These are phyloP conservation scores for Penicillium sp. DNA, from an alignment of 2,329 filamentous ascomycete genomes.

Conservation along the genomic window DNA sequence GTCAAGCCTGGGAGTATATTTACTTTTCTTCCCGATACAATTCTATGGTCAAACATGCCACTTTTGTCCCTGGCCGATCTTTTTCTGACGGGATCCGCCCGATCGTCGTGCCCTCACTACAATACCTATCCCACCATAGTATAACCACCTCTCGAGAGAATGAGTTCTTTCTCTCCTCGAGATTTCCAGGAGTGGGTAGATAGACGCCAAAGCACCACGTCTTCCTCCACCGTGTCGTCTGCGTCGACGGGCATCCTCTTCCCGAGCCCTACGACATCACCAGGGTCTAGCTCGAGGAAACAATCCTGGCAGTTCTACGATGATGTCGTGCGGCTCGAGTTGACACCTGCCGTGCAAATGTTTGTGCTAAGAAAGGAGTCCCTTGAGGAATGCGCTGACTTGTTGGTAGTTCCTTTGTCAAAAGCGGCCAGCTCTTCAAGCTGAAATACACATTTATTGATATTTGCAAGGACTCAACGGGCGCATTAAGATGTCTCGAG, in stretches of 20 bases:
- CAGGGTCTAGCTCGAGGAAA: constrained; percentile 24
- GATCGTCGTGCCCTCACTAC: constrained; percentile 1
- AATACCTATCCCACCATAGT: not conserved
- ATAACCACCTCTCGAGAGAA: constrained; percentile 4
- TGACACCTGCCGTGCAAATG: constrained; percentile 30
- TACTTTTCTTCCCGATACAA: not conserved
- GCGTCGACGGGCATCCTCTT: constrained; percentile 26
- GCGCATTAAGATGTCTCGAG: constrained; percentile 31
- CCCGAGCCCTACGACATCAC: constrained; percentile 24
- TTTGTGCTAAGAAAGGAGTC: constrained; percentile 12
- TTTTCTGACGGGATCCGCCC: constrained; percentile 3
- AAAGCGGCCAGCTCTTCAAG: constrained; percentile 34
- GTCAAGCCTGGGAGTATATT: not conserved
- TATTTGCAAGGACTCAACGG: constrained; percentile 33
- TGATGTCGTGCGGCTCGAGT: constrained; percentile 25
- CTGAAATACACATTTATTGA: constrained; percentile 34
- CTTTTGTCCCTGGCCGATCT: constrained; percentile 6
- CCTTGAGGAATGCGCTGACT: not conserved
- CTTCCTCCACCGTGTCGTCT: constrained; percentile 26
- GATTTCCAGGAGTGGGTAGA: constrained; percentile 28
- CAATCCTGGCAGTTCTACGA: constrained; percentile 26
- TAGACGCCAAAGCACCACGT: constrained; percentile 23
- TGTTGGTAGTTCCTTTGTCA: constrained; percentile 30
- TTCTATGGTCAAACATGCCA: constrained; percentile 2
- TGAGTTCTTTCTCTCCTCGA: constrained; percentile 14